These are phyloP conservation scores for Allantophomopsis cytisporea DNA, from an alignment of 2,329 filamentous ascomycete genomes.

Conservation along the genomic window DNA sequence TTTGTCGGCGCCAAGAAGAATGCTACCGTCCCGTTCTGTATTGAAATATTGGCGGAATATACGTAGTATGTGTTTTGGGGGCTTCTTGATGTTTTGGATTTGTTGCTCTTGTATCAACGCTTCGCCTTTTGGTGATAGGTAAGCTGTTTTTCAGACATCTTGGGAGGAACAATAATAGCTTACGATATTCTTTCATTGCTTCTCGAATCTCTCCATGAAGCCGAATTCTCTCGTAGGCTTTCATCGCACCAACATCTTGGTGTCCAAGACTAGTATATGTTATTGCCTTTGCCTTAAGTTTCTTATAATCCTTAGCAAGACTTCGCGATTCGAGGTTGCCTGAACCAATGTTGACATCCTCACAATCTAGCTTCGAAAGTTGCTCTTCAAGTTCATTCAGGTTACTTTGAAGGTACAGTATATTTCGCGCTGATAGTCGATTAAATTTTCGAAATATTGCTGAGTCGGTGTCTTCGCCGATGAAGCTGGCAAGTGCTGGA, in stretches of 20 bases:
- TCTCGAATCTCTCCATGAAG: constrained; percentile 6
- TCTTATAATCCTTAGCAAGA: constrained; percentile 5
- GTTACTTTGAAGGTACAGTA: constrained; percentile 8
- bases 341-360: constrained; percentile 1
- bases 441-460: constrained; percentile 11
- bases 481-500: too few species aligned
- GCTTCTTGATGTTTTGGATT: neutral
- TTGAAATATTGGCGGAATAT: too few species aligned
- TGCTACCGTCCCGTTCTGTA: too few species aligned
- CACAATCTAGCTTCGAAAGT: constrained; percentile 4
- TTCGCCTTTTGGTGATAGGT: constrained; percentile 2
- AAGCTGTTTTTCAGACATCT: neutral
- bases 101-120: constrained; percentile 6
- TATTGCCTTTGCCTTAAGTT: constrained; percentile 3
- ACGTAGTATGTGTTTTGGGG: too few species aligned
- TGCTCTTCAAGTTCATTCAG: constrained; percentile 7
- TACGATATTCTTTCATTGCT: constrained; percentile 8
- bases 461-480: neutral
- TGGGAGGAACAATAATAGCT: neutral
- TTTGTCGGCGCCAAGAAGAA: too few species aligned
- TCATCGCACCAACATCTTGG: constrained; percentile 1
- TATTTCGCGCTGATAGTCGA: constrained; percentile 7
- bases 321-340: neutral
- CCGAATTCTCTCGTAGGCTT: neutral
- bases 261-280: neutral